phyloP scores from a whole-genome alignment of 495 filamentous ascomycete genomes.

The Trichoderma orchidacearum region DNA sequence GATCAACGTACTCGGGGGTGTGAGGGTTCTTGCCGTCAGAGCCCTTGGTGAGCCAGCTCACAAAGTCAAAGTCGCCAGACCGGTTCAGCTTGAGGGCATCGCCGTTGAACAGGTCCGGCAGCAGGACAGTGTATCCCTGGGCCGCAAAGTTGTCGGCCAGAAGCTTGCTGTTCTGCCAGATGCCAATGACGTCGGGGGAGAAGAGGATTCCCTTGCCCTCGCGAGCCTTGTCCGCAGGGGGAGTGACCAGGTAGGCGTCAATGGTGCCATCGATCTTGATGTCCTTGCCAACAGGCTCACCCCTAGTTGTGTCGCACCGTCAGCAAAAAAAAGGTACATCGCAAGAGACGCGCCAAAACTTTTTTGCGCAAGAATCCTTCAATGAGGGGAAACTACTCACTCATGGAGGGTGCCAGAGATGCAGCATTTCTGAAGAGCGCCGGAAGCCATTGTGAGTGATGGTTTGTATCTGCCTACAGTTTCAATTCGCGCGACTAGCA shows the following conservation, averaged over 20 bases:
- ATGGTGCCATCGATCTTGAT: slow-evolving; percentile 28
- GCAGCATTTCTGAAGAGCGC: slow-evolving; percentile 19
- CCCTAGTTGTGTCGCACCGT: slow-evolving; percentile 7
- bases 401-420: slow-evolving; percentile 18
- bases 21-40: slow-evolving; percentile 41
- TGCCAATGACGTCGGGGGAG: slow-evolving; percentile 55
- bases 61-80: slow-evolving; percentile 42
- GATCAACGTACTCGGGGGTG: slow-evolving; percentile 39
- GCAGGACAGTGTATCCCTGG: slow-evolving; percentile 63
- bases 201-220: slow-evolving; percentile 38
- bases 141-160: slow-evolving; percentile 73
- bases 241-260: slow-evolving; percentile 36
- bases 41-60: slow-evolving; percentile 43
- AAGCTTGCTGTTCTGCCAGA: slow-evolving; percentile 66
- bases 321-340: background rate
- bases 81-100: slow-evolving; percentile 48
- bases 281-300: slow-evolving; percentile 23
- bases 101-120: slow-evolving; percentile 69
- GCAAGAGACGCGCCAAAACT: background rate
- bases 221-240: slow-evolving; percentile 25
- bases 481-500: background rate
- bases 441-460: slow-evolving; percentile 21
- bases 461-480: background rate
- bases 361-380: background rate
- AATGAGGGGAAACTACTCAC: slow-evolving; percentile 8